phyloP scores from a whole-genome alignment of 2,329 filamentous ascomycete genomes.

The Exophiala viscosa region DNA sequence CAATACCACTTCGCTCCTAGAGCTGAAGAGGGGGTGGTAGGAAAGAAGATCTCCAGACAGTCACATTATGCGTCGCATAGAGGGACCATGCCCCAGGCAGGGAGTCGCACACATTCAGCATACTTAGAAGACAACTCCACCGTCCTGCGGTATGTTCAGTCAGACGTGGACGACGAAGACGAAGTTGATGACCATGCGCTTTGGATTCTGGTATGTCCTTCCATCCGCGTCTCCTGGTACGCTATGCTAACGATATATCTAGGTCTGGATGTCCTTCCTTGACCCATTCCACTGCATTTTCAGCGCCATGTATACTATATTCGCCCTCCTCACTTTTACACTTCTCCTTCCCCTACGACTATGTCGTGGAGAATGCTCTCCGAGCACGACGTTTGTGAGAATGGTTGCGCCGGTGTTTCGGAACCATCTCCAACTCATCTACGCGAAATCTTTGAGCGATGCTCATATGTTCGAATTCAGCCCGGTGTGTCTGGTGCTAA shows the following conservation, averaged over 20 bases:
- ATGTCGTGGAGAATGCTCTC: constrained; percentile 44
- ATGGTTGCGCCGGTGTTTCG: constrained; percentile 25
- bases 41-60: constrained; percentile 8
- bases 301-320: constrained; percentile 53
- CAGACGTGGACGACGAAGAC: constrained; percentile 29
- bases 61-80: constrained; percentile 10
- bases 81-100: constrained; percentile 1
- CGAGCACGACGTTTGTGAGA: constrained; percentile 30
- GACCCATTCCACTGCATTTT: constrained; percentile 53
- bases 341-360: constrained; percentile 53
- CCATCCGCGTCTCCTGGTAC: neutral
- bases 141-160: constrained; percentile 22
- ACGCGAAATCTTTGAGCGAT: constrained; percentile 28
- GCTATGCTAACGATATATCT: neutral
- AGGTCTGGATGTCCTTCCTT: constrained; percentile 38
- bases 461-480: constrained; percentile 34
- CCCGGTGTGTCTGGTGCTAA: constrained; percentile 45
- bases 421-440: constrained; percentile 28
- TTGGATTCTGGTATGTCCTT: constrained; percentile 39
- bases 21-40: constrained; percentile 10
- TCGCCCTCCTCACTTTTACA: constrained; percentile 50
- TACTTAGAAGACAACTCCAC: constrained; percentile 23
- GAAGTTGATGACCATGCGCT: constrained; percentile 39
- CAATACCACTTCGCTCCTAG: constrained; percentile 18
- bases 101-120: constrained; percentile 11